phyloP scores from a whole-genome alignment of 305 asterid species.

The Euphrasia arctica region DNA sequence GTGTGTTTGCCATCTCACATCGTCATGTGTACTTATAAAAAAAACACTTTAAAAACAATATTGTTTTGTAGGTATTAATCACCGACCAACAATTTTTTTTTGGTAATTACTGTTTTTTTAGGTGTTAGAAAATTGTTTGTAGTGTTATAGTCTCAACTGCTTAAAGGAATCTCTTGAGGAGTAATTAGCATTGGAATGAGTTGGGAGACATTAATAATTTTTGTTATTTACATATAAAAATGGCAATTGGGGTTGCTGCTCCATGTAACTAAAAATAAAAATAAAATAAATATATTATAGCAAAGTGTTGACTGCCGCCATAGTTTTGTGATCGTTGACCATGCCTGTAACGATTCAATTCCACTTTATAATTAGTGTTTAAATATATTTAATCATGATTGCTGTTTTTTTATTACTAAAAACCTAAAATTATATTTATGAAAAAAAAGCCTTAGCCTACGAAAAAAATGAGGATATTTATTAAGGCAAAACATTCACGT shows the following conservation, averaged over 20 bases:
- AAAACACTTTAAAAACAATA: too few relatives aligned
- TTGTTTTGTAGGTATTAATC: too few relatives aligned
- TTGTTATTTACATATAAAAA: constrained; percentile 18
- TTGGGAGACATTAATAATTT: not conserved
- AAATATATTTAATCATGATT: not conserved
- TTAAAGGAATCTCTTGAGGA: not conserved
- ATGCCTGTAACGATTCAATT: constrained; percentile 18
- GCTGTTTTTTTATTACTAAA: too few relatives aligned
- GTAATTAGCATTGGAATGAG: not conserved
- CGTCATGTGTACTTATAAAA: too few relatives aligned
- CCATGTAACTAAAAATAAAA: constrained; percentile 29
- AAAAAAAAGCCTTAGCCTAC: constrained; percentile 18
- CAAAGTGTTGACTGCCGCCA: constrained; percentile 39
- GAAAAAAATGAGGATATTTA: constrained; percentile 42
- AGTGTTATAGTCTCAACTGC: not conserved
- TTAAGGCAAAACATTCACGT: constrained; percentile 39
- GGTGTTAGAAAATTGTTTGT: too few relatives aligned
- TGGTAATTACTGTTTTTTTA: too few relatives aligned
- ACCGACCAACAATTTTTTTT: too few relatives aligned
- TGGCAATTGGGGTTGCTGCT: constrained; percentile 31
- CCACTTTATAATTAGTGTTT: constrained; percentile 20
- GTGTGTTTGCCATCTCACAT: too few relatives aligned
- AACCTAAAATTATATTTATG: too few relatives aligned
- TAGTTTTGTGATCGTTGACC: constrained; percentile 29
- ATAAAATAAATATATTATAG: not conserved